phyloP scores from a whole-genome alignment of 2,329 filamentous ascomycete genomes.

The Xylariaceae sp. region DNA sequence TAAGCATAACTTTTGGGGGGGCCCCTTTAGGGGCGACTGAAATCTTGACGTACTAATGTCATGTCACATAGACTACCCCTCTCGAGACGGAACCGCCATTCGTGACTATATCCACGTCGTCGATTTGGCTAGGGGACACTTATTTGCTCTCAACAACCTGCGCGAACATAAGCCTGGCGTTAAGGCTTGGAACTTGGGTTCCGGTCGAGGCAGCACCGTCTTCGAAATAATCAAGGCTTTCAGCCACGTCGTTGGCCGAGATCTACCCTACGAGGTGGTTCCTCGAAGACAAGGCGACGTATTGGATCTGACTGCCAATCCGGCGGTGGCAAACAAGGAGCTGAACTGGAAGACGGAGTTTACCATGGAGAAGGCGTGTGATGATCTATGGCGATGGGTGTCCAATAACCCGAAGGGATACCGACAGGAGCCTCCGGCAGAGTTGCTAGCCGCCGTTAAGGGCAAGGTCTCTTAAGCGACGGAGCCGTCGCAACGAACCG shows the following conservation, averaged over 20 bases:
- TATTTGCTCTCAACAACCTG: conserved; percentile 88
- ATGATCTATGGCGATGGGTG: conserved; percentile 96
- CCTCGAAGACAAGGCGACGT: conserved; percentile 86
- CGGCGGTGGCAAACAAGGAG: conserved; percentile 83
- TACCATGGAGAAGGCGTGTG: conserved; percentile 89
- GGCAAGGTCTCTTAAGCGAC: conserved; percentile 30
- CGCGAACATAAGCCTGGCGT: conserved; percentile 83
- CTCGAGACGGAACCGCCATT: conserved; percentile 89
- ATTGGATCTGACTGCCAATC: conserved; percentile 91
- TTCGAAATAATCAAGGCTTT: conserved; percentile 98
- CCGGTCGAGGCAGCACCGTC: conserved; percentile 91
- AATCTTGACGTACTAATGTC: background rate
- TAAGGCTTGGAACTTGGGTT: conserved; percentile 95
- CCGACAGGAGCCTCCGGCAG: conserved; percentile 83
- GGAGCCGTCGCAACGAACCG: conserved; percentile 6
- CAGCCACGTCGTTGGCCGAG: conserved; percentile 79
- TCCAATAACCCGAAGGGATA: conserved; percentile 96
- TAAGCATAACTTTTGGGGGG: conserved; percentile 45
- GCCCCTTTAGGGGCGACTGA: background rate
- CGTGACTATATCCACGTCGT: conserved; percentile 98
- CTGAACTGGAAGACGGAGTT: conserved; percentile 89
- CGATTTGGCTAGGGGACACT: conserved; percentile 83
- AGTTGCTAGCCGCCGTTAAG: conserved; percentile 71
- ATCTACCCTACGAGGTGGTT: conserved; percentile 85
- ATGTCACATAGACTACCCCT: conserved; percentile 73